These are phyloP conservation scores for Monosporascus sp. DNA, from an alignment of 2,329 filamentous ascomycete genomes.

Conservation along the genomic window DNA sequence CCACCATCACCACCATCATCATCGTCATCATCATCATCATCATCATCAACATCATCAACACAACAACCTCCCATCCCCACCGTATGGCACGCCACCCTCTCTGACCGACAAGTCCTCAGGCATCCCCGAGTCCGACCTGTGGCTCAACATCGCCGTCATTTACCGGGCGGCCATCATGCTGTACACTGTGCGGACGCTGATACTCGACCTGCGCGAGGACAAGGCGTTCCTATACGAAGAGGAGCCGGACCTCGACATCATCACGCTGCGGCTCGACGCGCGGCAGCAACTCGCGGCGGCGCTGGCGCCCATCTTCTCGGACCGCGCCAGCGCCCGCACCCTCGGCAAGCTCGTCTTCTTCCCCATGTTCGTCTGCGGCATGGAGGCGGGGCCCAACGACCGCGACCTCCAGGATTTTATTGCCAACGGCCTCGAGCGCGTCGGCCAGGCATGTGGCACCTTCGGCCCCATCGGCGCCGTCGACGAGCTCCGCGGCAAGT, in stretches of 20 bases:
- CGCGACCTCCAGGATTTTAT: conserved; percentile 5
- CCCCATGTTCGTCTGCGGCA: conserved; percentile 11
- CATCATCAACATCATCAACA: background rate
- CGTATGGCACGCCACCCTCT: background rate
- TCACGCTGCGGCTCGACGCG: conserved; percentile 1
- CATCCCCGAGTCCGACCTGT: conserved; percentile 3
- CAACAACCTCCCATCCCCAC: background rate
- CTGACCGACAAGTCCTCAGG: background rate
- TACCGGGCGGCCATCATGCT: conserved; percentile 8
- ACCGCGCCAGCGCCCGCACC: conserved; percentile 2
- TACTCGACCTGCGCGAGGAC: conserved; percentile 7
- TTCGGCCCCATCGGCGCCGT: conserved; percentile 10
- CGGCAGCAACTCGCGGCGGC: conserved; percentile 2
- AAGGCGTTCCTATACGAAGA: conserved; percentile 4
- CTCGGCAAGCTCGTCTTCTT: conserved; percentile 13
- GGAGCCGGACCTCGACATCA: background rate
- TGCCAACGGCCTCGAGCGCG: conserved; percentile 4
- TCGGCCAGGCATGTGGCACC: conserved; percentile 9
- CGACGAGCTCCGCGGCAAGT: conserved; percentile 10
- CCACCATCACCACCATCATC: background rate
- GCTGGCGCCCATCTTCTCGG: conserved; percentile 8
- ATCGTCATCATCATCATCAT: background rate
- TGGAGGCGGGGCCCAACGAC: conserved; percentile 5
- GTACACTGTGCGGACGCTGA: conserved; percentile 8
- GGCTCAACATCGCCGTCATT: conserved; percentile 9